Percentiles rank a stretch among this genome's conserved stretches.
Conservation (phyloP, 305 asterid genomes). For the Rubia tinctorum region DNA sequence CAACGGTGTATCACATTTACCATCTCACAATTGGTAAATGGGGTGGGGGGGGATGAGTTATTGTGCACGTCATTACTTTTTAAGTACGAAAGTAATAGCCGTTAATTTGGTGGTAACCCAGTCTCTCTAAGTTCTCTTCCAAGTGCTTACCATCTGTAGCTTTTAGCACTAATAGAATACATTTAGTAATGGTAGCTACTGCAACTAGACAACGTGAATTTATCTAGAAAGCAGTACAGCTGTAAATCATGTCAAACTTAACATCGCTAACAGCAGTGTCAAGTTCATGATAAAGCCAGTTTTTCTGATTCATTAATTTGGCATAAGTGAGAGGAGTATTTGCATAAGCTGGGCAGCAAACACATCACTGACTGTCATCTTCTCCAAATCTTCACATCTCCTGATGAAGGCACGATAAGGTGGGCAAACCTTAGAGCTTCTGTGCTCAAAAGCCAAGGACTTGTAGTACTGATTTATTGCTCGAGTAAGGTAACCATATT, state of each 20-base stretch:
- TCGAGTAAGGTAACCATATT: constrained; percentile 79
- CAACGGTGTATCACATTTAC: not conserved
- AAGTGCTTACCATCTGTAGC: not conserved
- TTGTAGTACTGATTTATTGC: constrained; percentile 66
- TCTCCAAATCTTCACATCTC: constrained; percentile 77
- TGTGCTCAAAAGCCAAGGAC: constrained; percentile 47
- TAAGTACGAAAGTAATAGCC: not conserved
- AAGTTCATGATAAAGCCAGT: not conserved
- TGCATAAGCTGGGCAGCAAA: constrained; percentile 96
- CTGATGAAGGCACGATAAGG: constrained; percentile 58
- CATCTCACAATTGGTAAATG: not conserved
- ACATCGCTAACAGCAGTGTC: not conserved
- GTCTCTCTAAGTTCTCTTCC: not conserved
- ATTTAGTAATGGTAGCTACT: not conserved
- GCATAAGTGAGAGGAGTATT: constrained; percentile 34
- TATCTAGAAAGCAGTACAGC: not conserved
- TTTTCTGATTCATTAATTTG: not conserved
- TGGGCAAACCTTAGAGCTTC: constrained; percentile 48
- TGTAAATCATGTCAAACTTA: not conserved
- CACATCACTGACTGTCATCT: constrained; percentile 82
- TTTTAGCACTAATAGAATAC: not conserved
- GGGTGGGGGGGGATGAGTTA: not conserved
- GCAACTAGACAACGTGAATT: not conserved
- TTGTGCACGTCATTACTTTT: not conserved
- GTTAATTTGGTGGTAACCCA: not conserved